phyloP scores from a whole-genome alignment of 2,329 filamentous ascomycete species.

The Scopulariopsis brevicaulis region DNA sequence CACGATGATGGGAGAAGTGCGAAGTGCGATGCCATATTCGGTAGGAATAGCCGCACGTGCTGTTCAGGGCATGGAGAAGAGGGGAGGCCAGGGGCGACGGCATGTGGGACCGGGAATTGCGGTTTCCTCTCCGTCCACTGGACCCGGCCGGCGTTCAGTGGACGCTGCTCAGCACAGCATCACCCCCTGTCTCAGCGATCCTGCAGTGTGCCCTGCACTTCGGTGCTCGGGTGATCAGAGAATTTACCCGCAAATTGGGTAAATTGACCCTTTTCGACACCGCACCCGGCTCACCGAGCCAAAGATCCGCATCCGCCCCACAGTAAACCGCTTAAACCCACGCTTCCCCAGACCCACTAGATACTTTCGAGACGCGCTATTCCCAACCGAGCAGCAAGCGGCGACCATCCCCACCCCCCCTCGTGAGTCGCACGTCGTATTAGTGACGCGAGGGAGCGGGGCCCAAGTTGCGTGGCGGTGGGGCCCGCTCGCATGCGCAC shows the following conservation, averaged over 20 bases:
- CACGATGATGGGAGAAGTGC: too few species aligned
- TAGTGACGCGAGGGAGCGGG: background rate
- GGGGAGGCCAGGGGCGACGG: too few species aligned
- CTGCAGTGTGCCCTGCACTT: background rate
- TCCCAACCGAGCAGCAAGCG: background rate
- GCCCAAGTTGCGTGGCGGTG: background rate
- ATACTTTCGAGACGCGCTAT: background rate
- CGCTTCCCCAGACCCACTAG: background rate
- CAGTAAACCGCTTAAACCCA: background rate
- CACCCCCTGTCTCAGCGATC: too few species aligned
- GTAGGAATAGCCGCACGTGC: too few species aligned
- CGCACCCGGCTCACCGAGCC: background rate
- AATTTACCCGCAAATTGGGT: background rate
- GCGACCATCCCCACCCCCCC: background rate
- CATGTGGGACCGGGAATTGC: too few species aligned
- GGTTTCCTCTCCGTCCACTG: too few species aligned
- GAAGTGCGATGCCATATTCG: too few species aligned
- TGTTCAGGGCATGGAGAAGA: too few species aligned
- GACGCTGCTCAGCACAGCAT: too few species aligned
- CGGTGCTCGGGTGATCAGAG: background rate
- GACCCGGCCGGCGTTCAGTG: too few species aligned
- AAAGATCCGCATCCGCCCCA: background rate
- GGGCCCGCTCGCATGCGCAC: background rate
- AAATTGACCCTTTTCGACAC: too few species aligned
- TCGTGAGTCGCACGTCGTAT: background rate